Conservation (phyloP, 2,329 filamentous ascomycete genomes). For the Diaporthe destruens region DNA sequence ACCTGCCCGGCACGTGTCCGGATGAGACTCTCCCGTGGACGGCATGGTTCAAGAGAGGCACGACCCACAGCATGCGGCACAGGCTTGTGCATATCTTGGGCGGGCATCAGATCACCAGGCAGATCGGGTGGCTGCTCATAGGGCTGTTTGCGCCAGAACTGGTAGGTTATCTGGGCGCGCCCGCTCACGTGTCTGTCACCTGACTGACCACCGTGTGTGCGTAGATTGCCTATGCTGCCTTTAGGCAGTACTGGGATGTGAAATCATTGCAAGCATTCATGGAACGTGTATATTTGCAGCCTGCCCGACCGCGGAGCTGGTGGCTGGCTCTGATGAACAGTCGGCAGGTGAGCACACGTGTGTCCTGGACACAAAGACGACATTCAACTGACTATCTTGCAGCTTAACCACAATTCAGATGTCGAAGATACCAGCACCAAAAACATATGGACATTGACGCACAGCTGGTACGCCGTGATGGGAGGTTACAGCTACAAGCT, state of each 20-base stretch:
- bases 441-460: conserved; percentile 28
- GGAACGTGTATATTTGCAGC: conserved; percentile 31
- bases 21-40: conserved; percentile 32
- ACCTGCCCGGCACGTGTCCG: conserved; percentile 34
- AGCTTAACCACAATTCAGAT: neutral
- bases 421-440: conserved; percentile 20
- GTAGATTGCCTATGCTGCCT: conserved; percentile 36
- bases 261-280: conserved; percentile 33
- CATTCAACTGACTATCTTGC: neutral
- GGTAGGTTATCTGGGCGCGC: conserved; percentile 10
- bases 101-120: conserved; percentile 33
- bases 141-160: conserved; percentile 35
- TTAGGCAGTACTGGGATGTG: conserved; percentile 36
- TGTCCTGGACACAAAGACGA: too few species aligned
- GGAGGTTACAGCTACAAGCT: conserved; percentile 36
- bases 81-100: conserved; percentile 33
- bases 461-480: conserved; percentile 38
- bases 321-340: conserved; percentile 12
- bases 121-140: conserved; percentile 37
- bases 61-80: conserved; percentile 27
- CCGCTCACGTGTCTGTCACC: neutral
- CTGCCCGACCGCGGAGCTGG: conserved; percentile 21
- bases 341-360: conserved; percentile 1
- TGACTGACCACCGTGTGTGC: neutral
- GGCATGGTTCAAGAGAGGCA: conserved; percentile 31